A percentile compares a stretch with the other conserved stretches of the same genome.
Conservation (phyloP, 768 basidiomycete species). For the Cyclocybe cylindracea region DNA sequence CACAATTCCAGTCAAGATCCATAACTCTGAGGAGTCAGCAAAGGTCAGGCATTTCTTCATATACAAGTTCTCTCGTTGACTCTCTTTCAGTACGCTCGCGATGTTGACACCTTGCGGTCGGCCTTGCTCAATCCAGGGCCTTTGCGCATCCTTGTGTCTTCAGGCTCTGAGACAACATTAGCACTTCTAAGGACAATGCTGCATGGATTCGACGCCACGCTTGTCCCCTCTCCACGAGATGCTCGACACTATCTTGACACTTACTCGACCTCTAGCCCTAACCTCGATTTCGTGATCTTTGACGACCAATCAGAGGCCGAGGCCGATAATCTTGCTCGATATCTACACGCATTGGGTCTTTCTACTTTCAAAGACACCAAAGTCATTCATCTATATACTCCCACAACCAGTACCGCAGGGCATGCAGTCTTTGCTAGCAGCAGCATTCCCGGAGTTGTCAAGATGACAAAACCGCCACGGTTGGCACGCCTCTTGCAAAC, state of each 20-base stretch:
- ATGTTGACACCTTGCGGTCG: conserved; percentile 48
- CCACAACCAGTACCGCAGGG: conserved; percentile 59
- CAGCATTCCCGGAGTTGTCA: conserved; percentile 55
- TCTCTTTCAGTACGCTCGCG: conserved; percentile 39
- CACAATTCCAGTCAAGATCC: conserved; percentile 65
- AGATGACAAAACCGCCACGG: conserved; percentile 74
- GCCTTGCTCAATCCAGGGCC: conserved; percentile 48
- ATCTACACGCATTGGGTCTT: conserved; percentile 41
- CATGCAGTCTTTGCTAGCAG: conserved; percentile 51
- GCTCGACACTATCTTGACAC: conserved; percentile 41
- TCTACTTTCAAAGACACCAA: conserved; percentile 53
- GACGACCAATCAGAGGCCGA: conserved; percentile 65
- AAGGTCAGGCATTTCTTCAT: conserved; percentile 36
- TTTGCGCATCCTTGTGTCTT: conserved; percentile 55
- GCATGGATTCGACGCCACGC: conserved; percentile 48
- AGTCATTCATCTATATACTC: conserved; percentile 72
- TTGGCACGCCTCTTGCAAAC: conserved; percentile 59
- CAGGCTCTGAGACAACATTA: conserved; percentile 57
- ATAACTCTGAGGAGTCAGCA: conserved; percentile 54
- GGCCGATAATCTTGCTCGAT: conserved; percentile 56
- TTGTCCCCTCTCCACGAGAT: conserved; percentile 45
- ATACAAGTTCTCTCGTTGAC: conserved; percentile 1
- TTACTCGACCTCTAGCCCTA: conserved; percentile 27
- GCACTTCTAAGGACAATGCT: conserved; percentile 60
- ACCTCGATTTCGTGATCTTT: conserved; percentile 65